Base-by-base conservation (phyloP, 768 basidiomycete species). In the Lanmaoa rubissima region DNA sequence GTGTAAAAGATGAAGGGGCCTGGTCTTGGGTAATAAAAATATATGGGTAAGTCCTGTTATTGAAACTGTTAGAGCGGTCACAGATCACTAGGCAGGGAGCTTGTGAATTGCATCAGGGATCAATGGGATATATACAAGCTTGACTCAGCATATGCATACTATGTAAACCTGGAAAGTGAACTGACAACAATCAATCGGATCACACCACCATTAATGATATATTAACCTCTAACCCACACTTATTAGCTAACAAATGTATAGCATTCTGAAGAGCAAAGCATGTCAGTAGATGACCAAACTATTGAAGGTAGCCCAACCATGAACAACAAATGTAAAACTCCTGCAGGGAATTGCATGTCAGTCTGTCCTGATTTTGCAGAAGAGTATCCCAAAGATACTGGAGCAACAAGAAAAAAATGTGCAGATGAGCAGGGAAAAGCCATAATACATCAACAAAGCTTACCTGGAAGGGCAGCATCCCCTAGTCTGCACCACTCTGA, bases 91-190 rank as follows among this genome's bases (percentile, higher is more conserved):
- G 21, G 9, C 9, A 50, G 39, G 4, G 3, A 40, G 10, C 49
- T 31, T 41, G 26, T 50, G 4, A 14, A 31, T 40, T 50, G 39
- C 17, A 31, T 13, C n/a, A 40, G 49, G 31, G 49, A 50, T 40
- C 49, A 50, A 31, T 50, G 49, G 26, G 17, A 50, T 19, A 50
- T 50, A 14, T 50, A 50, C 49, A 50, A 50, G 19, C 39, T 50
- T 6, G 28, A 50, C 11, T 39, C 26, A 31, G 38, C 26, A 39
- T 50, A 50, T n/a, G 9, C 1, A 17, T 50, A 39, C 39, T 31
- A 40, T 28, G 28, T 50, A 17, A 50, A 50, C 40, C 0, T 26
- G 12, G 24, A 43, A 8, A 14, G 13, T 4, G 6, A 43, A 26
- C 24, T 43, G 24, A 43, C 21, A 14, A 43, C 5, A 21, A 26